Conservation (phyloP, 371 early-diverging fungal species). For the Mucor lusitanicus region DNA sequence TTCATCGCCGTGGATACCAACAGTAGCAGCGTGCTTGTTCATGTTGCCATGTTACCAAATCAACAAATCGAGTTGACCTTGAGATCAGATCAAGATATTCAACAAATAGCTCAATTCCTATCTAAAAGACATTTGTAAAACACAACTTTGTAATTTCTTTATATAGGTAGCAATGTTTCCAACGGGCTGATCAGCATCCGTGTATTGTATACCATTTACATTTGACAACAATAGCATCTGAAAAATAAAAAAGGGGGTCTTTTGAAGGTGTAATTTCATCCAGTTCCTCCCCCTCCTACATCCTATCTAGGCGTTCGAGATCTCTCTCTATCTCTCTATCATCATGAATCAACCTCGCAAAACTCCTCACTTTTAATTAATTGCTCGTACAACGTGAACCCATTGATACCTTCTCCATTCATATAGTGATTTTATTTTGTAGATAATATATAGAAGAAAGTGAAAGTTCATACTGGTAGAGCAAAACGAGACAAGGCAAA, state of each 20-base stretch:
- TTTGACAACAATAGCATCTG: not conserved
- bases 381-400: not conserved
- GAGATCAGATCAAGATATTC: conserved; percentile 4
- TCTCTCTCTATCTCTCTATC: not conserved
- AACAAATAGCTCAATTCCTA: conserved; percentile 10
- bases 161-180: not conserved
- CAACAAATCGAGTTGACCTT: conserved; percentile 20
- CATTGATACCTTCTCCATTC: not conserved
- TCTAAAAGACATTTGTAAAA: conserved; percentile 6
- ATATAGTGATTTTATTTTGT: not conserved
- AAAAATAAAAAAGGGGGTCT: not conserved
- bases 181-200: not conserved
- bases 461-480: not conserved
- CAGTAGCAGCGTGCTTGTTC: conserved; percentile 12
- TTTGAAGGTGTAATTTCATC: not conserved
- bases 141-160: not conserved
- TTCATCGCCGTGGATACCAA: conserved; percentile 24
- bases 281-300: not conserved
- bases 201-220: not conserved
- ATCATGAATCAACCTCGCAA: too few relatives aligned
- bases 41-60: conserved; percentile 21
- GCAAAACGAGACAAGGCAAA: not conserved
- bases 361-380: not conserved
- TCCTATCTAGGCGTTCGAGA: not conserved
- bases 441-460: not conserved